Evolutionary conservation across 305 asterid species (phyloP).

Genomic region (Rubia peregrina): DNA sequence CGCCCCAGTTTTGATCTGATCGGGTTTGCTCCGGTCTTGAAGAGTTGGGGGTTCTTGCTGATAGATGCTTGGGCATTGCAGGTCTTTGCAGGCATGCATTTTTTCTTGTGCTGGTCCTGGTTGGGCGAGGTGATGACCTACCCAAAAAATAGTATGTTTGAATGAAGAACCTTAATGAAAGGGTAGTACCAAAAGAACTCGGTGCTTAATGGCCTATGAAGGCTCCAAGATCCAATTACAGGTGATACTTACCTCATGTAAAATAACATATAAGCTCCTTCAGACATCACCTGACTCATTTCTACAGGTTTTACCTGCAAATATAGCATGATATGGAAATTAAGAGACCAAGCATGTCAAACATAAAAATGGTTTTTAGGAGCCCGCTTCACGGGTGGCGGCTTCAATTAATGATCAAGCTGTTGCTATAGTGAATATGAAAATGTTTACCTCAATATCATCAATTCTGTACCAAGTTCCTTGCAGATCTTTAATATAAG

Average conservation of each 20-base stretch:
- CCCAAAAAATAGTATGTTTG: neutral
- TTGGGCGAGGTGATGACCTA: conserved; percentile 62
- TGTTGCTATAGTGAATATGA: neutral
- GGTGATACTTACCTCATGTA: conserved; percentile 59
- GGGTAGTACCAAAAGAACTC: neutral
- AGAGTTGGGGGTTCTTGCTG: conserved; percentile 31
- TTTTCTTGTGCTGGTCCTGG: conserved; percentile 27
- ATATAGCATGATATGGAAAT: conserved; percentile 7
- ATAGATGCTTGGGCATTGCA: conserved; percentile 22
- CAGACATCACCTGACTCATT: conserved; percentile 63
- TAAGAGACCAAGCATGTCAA: neutral
- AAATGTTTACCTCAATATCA: conserved; percentile 54
- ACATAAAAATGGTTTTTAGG: neutral
- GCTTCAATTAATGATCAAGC: neutral
- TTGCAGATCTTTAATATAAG: conserved; percentile 61
- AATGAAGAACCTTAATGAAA: neutral
- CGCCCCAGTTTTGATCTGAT: conserved; percentile 19
- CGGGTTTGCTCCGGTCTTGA: conserved; percentile 26
- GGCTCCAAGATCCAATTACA: conserved; percentile 2
- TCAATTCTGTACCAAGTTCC: conserved; percentile 78
- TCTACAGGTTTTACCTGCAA: conserved; percentile 62
- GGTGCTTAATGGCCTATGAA: neutral
- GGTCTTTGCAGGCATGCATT: conserved; percentile 24
- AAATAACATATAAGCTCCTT: conserved; percentile 83
- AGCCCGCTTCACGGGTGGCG: neutral